Evolutionary conservation across 2,329 filamentous ascomycete genomes (phyloP), one percentile per base, ranked within the genome.

Genomic region (Chrysoporthe puriensis): DNA sequence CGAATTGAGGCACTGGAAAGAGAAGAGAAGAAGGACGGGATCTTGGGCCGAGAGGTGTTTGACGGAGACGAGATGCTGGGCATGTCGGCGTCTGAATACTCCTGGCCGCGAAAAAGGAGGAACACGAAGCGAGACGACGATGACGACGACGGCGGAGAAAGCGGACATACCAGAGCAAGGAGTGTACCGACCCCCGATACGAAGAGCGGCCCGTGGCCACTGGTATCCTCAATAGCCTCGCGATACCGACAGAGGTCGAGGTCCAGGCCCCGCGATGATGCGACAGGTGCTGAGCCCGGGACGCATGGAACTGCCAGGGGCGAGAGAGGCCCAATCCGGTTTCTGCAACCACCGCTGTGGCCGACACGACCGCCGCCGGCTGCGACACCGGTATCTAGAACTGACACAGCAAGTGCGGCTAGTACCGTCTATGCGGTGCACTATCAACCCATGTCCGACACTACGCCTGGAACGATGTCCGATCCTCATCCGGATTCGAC

Each of bases 41-140:
- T 97, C 66, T 81, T 97, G 1, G 94, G 94, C 3, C 85, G 94
- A 71, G 94, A 97, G 75, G 89, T 97, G 0, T 97, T 97, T 74
- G 94, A 97, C 73, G 94, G 94, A 3, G 94, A 97, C 74, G 94
- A 97, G 76, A 96, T 96, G 90, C 83, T 97, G 48, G 92, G 95
- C 62, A 79, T 84, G 18, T 83, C 85, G 48, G 80, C 84, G 1
- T 79, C 84, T 1, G 84, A 87, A 50, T 82, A 82, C 36, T 76
- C 80, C 13, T 86, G 85, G 82, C 78, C 75, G 16, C 79, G 78
- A 44, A 79, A 78, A 65, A 75, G 74, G 67, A 82, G 77, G 63
- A 76, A 73, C 1, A 72, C 70, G 40, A 73, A 71, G 42, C 69
- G 66, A 32, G 71, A 71, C 34, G 73, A 76, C 14, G 76, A 78